These are phyloP conservation scores for Alternaria arbusti DNA, from an alignment of 2,329 filamentous ascomycete genomes.

Conservation along the genomic window DNA sequence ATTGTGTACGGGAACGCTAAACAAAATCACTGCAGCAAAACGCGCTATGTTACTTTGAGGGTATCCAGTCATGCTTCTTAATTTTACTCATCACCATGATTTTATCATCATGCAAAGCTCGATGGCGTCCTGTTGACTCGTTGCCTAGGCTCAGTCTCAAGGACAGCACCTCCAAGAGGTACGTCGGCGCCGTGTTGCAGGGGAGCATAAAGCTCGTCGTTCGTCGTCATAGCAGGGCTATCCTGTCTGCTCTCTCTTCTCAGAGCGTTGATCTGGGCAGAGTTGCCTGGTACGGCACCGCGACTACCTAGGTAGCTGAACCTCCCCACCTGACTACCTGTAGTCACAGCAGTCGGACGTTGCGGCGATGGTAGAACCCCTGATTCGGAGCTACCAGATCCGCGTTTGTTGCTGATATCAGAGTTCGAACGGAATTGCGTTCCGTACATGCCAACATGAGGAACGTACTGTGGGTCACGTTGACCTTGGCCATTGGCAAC, in stretches of 20 bases:
- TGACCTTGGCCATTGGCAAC: constrained; percentile 18
- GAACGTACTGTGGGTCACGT: not conserved
- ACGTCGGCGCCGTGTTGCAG: constrained; percentile 20
- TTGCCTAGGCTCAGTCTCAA: constrained; percentile 13
- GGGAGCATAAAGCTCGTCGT: constrained; percentile 19
- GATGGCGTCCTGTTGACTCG: constrained; percentile 16
- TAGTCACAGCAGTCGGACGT: constrained; percentile 10
- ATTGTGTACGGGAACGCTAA: not conserved
- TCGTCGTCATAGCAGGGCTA: constrained; percentile 21
- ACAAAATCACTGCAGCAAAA: not conserved
- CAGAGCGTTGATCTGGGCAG: constrained; percentile 9
- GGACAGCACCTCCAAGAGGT: constrained; percentile 19
- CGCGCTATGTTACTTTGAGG: not conserved
- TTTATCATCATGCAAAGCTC: constrained; percentile 8
- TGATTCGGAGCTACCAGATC: constrained; percentile 11
- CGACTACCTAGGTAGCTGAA: constrained; percentile 23
- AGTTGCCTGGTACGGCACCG: constrained; percentile 3
- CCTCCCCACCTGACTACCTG: constrained; percentile 17
- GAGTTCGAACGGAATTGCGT: constrained; percentile 12
- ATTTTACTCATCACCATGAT: not conserved
- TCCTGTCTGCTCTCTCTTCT: constrained; percentile 11
- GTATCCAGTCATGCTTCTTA: not conserved
- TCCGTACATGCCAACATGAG: constrained; percentile 13
- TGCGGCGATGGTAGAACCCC: constrained; percentile 4
- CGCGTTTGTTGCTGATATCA: constrained; percentile 6